Conservation (phyloP, 176 grass and related monocot species). For the Sorghum bicolor region Sorghum_bicolor_NCBIv3 NC_012876.2:2736501-2737000, state of each 20-base stretch:
- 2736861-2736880: conserved; percentile 57
- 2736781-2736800: conserved; percentile 56
- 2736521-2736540: conserved; percentile 58
- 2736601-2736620: conserved; percentile 84
- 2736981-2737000: conserved; percentile 83
- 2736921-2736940: conserved; percentile 46
- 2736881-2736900: conserved; percentile 18
- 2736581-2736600: conserved; percentile 89
- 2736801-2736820: conserved; percentile 77
- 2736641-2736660: conserved; percentile 85
- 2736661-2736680: conserved; percentile 79
- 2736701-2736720: conserved; percentile 89
- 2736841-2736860: conserved; percentile 46
- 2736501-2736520: conserved; percentile 19
- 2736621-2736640: conserved; percentile 84
- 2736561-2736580: conserved; percentile 84
- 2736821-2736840: conserved; percentile 90
- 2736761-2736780: conserved; percentile 74
- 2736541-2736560: conserved; percentile 64
- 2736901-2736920: conserved; percentile 9
- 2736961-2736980: conserved; percentile 65
- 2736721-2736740: conserved; percentile 38
- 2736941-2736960: conserved; percentile 56
- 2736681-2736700: conserved; percentile 85
- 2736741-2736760: conserved; percentile 52